Evolutionary conservation across 2,329 filamentous ascomycete species (phyloP).

Genomic region (Pseudocercospora pini-densiflorae): DNA sequence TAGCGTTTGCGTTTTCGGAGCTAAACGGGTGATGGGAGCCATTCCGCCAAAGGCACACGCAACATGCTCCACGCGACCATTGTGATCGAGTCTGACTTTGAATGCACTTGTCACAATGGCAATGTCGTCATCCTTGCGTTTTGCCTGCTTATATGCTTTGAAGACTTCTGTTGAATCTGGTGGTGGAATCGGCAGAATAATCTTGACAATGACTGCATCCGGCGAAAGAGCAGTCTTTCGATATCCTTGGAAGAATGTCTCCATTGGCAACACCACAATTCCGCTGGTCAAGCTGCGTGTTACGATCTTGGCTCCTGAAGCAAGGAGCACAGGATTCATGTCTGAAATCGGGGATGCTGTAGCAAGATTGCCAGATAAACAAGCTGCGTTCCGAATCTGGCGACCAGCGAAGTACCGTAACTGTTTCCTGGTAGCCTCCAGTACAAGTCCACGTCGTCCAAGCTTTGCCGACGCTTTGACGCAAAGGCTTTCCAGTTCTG

Average conservation of each 20-base stretch:
- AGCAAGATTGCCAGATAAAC: constrained; percentile 89
- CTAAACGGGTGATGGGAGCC: background rate
- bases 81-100: constrained; percentile 71
- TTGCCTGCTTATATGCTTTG: constrained; percentile 94
- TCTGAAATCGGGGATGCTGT: constrained; percentile 97
- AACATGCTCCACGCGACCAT: constrained; percentile 66
- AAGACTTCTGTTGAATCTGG: constrained; percentile 77
- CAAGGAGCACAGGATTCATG: constrained; percentile 91
- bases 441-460: constrained; percentile 76
- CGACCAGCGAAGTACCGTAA: constrained; percentile 92
- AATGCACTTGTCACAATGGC: constrained; percentile 93
- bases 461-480: constrained; percentile 79
- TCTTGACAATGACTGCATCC: background rate
- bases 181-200: background rate
- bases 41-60: background rate
- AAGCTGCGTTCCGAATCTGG: constrained; percentile 97
- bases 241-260: background rate
- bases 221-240: background rate
- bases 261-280: background rate
- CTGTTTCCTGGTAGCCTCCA: constrained; percentile 88
- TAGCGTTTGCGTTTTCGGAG: background rate
- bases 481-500: constrained; percentile 82
- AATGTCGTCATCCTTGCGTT: constrained; percentile 97
- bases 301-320: constrained; percentile 78
- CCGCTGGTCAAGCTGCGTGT: constrained; percentile 64